phyloP scores from a whole-genome alignment of 2,329 filamentous ascomycete genomes.

The Ophiostoma novo-ulmi region DNA sequence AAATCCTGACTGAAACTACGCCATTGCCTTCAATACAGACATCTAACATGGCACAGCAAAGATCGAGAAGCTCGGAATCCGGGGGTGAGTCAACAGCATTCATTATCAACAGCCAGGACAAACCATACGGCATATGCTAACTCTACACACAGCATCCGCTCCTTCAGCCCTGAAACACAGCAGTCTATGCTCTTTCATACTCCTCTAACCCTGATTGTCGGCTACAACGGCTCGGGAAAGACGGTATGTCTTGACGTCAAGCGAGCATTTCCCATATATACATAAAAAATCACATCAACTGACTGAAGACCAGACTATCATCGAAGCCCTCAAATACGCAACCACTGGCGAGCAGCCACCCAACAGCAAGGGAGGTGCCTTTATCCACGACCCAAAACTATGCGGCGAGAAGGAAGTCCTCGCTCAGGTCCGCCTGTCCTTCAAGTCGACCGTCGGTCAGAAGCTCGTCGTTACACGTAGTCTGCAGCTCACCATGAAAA shows the following conservation, averaged over 20 bases:
- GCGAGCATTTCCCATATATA: not conserved
- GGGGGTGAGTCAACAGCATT: constrained; percentile 25
- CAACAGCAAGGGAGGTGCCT: constrained; percentile 84
- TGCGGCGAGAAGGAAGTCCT: constrained; percentile 81
- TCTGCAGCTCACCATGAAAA: constrained; percentile 81
- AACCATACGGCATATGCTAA: not conserved
- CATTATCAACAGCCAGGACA: not conserved
- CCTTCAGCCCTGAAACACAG: constrained; percentile 68
- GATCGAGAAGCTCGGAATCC: constrained; percentile 30
- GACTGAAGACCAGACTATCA: constrained; percentile 60
- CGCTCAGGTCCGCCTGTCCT: constrained; percentile 86
- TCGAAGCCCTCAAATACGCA: constrained; percentile 96
- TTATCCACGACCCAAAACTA: constrained; percentile 95
- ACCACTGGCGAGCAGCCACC: constrained; percentile 91
- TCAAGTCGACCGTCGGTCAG: constrained; percentile 70
- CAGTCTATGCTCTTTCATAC: constrained; percentile 84
- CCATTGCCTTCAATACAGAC: not conserved
- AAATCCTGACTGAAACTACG: not conserved
- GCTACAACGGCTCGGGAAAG: constrained; percentile 95
- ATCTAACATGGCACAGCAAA: constrained; percentile 25
- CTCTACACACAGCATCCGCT: constrained; percentile 50
- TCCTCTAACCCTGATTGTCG: constrained; percentile 91
- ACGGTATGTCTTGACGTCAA: constrained; percentile 44
- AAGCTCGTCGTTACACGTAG: constrained; percentile 80
- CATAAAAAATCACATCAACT: not conserved